phyloP scores from a whole-genome alignment of 345 rosid species.

The Hibiscus mutabilis region DNA sequence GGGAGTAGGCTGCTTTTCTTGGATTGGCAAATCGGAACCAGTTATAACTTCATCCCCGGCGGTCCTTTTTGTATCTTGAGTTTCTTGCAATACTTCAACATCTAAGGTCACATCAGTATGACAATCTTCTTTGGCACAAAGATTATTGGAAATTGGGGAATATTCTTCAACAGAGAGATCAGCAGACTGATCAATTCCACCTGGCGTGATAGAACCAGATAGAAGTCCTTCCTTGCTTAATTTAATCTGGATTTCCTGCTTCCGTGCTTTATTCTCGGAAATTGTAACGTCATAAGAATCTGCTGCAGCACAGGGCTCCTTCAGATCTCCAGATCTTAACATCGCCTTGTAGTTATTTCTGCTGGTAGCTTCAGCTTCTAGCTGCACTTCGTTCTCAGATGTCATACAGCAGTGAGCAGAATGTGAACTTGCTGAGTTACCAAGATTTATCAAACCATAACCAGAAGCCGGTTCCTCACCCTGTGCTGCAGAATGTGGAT shows the following conservation, averaged over 20 bases:
- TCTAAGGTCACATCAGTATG: constrained; percentile 12
- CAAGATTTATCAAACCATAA: constrained; percentile 8
- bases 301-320: constrained; percentile 10
- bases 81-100: neutral
- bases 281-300: constrained; percentile 12
- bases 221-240: constrained; percentile 19
- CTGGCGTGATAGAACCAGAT: constrained; percentile 15
- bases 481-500: constrained; percentile 18
- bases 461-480: neutral
- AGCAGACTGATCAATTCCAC: constrained; percentile 23
- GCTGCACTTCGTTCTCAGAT: constrained; percentile 22
- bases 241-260: constrained; percentile 7
- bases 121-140: constrained; percentile 14
- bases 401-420: constrained; percentile 13
- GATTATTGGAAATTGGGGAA: constrained; percentile 10
- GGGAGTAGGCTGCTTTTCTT: constrained; percentile 7
- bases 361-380: constrained; percentile 18
- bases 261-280: constrained; percentile 7
- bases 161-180: constrained; percentile 10
- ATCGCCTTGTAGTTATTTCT: constrained; percentile 1
- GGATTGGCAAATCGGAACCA: neutral
- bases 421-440: constrained; percentile 2
- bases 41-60: constrained; percentile 10
- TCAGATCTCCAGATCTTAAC: constrained; percentile 17
- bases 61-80: constrained; percentile 2